phyloP scores from a whole-genome alignment of 2,329 filamentous ascomycete genomes.

The Curvularia eragrostidis region DNA sequence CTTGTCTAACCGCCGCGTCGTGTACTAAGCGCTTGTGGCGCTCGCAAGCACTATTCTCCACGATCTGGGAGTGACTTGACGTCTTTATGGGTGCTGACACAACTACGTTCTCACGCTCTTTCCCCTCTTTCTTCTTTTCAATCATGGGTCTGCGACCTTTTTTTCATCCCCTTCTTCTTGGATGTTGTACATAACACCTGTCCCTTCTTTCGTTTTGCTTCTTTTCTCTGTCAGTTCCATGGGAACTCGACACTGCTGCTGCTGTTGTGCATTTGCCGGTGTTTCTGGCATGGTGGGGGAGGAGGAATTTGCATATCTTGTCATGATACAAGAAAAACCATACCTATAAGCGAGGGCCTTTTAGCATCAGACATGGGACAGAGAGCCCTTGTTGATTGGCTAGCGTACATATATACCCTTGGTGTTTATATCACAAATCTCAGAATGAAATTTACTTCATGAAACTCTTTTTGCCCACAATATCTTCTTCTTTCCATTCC shows the following conservation, averaged over 20 bases:
- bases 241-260: not conserved
- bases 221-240: not conserved
- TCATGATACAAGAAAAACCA: not conserved
- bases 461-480: not conserved
- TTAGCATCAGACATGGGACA: not conserved
- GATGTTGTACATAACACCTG: slow-evolving; percentile 12
- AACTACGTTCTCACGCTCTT: slow-evolving; percentile 19
- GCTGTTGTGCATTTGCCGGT: not conserved
- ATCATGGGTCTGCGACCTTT: slow-evolving; percentile 22
- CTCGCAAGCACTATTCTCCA: not conserved
- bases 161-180: not conserved
- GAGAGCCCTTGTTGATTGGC: not conserved
- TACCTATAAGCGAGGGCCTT: not conserved
- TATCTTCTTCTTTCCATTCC: too few relatives aligned
- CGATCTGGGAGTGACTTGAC: not conserved
- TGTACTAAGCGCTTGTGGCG: slow-evolving; percentile 5
- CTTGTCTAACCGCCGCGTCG: slow-evolving; percentile 15
- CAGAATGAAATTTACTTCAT: not conserved
- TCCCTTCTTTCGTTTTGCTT: slow-evolving; percentile 10
- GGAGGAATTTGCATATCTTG: not conserved
- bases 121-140: slow-evolving; percentile 8
- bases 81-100: not conserved
- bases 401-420: not conserved
- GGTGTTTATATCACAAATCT: not conserved
- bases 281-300: not conserved